A percentile compares a stretch with the other conserved stretches of the same genome.
These are phyloP conservation scores for Spathaspora arborariae DNA, from an alignment of 805 yeast species.

Conservation along the genomic window DNA sequence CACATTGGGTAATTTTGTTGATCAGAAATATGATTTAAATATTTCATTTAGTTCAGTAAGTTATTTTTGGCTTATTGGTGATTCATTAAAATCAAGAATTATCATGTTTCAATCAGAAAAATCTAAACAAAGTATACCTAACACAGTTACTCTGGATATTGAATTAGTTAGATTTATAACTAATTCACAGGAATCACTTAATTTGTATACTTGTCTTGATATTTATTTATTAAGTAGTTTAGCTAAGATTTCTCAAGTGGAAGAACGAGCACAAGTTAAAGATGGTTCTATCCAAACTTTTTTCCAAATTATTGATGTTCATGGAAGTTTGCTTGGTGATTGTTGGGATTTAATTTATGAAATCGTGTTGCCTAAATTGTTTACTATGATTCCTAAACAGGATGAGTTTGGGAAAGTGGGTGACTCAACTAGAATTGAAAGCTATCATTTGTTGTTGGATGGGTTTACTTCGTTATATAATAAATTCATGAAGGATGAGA, in stretches of 20 bases:
- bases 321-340: constrained; percentile 48
- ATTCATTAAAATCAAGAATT: constrained; percentile 42
- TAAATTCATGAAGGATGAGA: constrained; percentile 37
- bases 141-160: neutral
- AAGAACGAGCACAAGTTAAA: constrained; percentile 67
- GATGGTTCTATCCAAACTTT: constrained; percentile 90
- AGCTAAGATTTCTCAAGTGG: constrained; percentile 59
- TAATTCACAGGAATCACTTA: constrained; percentile 2
- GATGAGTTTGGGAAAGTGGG: constrained; percentile 20
- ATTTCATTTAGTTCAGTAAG: constrained; percentile 89
- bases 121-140: neutral
- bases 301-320: constrained; percentile 75
- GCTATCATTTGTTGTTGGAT: constrained; percentile 53
- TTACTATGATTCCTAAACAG: constrained; percentile 21
- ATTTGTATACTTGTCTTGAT: constrained; percentile 6
- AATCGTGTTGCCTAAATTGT: constrained; percentile 57
- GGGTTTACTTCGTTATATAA: constrained; percentile 65
- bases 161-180: constrained; percentile 9
- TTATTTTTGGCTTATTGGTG: constrained; percentile 90
- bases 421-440: constrained; percentile 53
- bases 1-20: constrained; percentile 65
- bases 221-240: constrained; percentile 55
- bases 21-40: constrained; percentile 71
- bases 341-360: constrained; percentile 68
- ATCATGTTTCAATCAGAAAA: neutral